These are phyloP conservation scores for Cryptococcus sp. DNA, from an alignment of 1,284 basidiomycete genomes.

Conservation along the genomic window DNA sequence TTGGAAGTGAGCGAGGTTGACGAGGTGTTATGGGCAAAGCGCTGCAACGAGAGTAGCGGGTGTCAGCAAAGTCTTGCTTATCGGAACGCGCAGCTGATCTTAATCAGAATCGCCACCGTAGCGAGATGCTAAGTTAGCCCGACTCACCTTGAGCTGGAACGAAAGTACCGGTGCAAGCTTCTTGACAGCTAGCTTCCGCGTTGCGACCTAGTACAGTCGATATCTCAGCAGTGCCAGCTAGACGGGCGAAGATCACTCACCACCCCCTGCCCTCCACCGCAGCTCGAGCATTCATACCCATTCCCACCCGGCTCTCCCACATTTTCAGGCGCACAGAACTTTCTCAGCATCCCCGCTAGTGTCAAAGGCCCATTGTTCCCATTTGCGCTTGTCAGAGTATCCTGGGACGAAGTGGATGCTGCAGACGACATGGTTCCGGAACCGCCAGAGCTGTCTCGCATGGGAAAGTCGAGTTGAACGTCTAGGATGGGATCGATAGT, in stretches of 20 bases:
- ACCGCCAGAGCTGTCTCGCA: conserved; percentile 4
- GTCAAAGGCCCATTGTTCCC: conserved; percentile 18
- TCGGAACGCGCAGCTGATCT: not conserved
- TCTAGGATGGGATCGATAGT: conserved; percentile 90
- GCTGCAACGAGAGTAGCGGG: conserved; percentile 56
- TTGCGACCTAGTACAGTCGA: conserved; percentile 62
- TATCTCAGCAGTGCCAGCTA: not conserved
- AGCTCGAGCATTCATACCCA: conserved; percentile 50
- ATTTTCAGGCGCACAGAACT: conserved; percentile 46
- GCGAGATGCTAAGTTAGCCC: not conserved
- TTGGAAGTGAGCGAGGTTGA: conserved; percentile 62
- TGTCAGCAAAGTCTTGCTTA: not conserved
- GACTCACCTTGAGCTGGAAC: conserved; percentile 87
- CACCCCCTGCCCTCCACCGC: conserved; percentile 44
- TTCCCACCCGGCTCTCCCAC: conserved; percentile 44
- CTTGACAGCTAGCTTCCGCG: conserved; percentile 79
- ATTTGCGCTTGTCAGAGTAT: conserved; percentile 2
- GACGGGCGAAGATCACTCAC: conserved; percentile 18
- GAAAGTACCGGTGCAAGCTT: conserved; percentile 87
- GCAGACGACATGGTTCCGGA: conserved; percentile 12
- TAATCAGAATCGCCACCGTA: not conserved
- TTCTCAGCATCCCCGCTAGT: conserved; percentile 37
- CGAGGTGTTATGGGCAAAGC: conserved; percentile 84
- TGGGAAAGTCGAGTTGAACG: conserved; percentile 76
- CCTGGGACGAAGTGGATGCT: conserved; percentile 13